Evolutionary conservation across 2,329 filamentous ascomycete species (phyloP).

Genomic region (Calonectria leucothoes): DNA sequence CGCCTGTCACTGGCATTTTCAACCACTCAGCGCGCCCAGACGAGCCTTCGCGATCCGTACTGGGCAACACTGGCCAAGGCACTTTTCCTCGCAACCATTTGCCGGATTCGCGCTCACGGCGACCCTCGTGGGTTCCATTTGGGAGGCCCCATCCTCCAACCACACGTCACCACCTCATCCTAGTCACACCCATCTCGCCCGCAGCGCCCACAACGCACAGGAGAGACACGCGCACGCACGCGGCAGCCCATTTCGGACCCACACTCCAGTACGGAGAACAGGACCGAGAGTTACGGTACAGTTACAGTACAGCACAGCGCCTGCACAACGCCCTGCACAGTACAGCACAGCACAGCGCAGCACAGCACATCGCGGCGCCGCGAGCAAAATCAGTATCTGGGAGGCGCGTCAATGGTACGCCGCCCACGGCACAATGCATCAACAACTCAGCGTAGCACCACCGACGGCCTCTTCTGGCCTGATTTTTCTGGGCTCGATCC

Average conservation of each 20-base stretch:
- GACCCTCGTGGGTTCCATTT: not conserved
- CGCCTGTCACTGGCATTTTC: not conserved
- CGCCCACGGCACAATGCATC: slow-evolving; percentile 15
- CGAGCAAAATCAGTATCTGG: not conserved
- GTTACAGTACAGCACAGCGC: slow-evolving; percentile 11
- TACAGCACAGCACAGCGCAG: not conserved
- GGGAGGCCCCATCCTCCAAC: slow-evolving; percentile 4
- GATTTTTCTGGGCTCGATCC: not conserved
- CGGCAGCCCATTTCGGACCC: slow-evolving; percentile 2
- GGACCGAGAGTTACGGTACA: slow-evolving; percentile 1
- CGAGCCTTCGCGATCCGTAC: not conserved
- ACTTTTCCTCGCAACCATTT: slow-evolving; percentile 10
- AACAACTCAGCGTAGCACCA: slow-evolving; percentile 9
- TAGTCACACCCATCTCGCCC: not conserved
- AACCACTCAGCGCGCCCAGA: slow-evolving; percentile 14
- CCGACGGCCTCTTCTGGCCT: not conserved
- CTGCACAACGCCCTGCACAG: not conserved
- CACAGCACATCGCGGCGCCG: not conserved
- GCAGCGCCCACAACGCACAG: not conserved
- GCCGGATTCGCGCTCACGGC: not conserved
- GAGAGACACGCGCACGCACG: not conserved
- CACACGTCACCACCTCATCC: slow-evolving; percentile 11
- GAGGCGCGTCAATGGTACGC: slow-evolving; percentile 8
- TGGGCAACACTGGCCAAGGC: slow-evolving; percentile 5
- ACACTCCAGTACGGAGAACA: slow-evolving; percentile 5